These are phyloP conservation scores for Digitaria exilis DNA, from an alignment of 202 grass and related monocot species.

Conservation along the genomic window DNA sequence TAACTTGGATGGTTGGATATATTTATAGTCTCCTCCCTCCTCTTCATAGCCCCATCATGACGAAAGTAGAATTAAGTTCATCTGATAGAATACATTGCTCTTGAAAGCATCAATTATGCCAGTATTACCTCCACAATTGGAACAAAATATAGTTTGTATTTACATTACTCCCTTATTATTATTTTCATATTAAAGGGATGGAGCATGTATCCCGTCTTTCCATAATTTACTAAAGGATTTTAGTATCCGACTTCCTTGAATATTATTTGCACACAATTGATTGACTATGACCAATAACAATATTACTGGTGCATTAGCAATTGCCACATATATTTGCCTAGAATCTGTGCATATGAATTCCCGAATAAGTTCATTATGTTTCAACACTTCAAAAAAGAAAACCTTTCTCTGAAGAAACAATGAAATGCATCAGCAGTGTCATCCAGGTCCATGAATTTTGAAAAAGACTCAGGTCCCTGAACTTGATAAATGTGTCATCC, in stretches of 20 bases:
- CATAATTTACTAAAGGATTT: background rate
- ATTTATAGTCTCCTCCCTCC: background rate
- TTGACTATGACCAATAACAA: background rate
- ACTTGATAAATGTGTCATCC: background rate
- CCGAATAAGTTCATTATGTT: background rate
- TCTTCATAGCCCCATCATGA: background rate
- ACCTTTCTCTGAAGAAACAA: background rate
- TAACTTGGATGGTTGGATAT: background rate
- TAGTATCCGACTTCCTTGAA: background rate
- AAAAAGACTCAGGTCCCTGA: background rate
- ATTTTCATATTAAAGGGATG: background rate
- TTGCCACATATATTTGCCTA: background rate
- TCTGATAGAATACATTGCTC: background rate
- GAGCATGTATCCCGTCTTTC: background rate
- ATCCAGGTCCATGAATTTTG: background rate
- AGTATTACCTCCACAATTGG: background rate
- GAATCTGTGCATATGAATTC: constrained; percentile 5
- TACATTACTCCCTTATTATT: background rate
- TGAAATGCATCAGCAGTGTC: background rate
- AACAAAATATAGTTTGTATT: background rate
- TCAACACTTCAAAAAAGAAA: constrained; percentile 14
- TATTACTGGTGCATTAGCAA: background rate
- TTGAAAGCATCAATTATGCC: background rate
- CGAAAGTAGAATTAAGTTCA: constrained; percentile 12
- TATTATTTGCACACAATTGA: background rate